A percentile compares a stretch with the other conserved stretches of the same genome.
Conservation (phyloP, 192 early-diverging fungal genomes). For the Backusella parvicylindrica region DNA sequence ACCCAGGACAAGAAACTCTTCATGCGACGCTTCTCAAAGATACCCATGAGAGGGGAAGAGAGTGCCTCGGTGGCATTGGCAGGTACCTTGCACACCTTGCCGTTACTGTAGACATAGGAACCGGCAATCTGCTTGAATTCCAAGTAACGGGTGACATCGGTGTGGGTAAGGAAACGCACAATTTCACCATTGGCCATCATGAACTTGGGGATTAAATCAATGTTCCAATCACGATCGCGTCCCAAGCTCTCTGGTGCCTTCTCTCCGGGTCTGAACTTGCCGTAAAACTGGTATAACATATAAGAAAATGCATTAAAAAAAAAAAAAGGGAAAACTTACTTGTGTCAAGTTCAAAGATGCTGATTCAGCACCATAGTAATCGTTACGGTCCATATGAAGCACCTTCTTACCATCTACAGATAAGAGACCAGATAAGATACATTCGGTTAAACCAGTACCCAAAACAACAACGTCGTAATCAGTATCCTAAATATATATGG, state of each 20-base stretch:
- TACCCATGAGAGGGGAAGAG: constrained; percentile 80
- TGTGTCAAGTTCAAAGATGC: constrained; percentile 95
- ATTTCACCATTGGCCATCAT: constrained; percentile 99
- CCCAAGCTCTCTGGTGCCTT: constrained; percentile 51
- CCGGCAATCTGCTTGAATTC: constrained; percentile 98
- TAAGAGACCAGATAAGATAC: constrained; percentile 81
- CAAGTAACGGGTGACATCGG: constrained; percentile 95
- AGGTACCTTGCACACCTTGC: constrained; percentile 92
- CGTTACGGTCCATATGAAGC: constrained; percentile 91
- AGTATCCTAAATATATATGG: constrained; percentile 59
- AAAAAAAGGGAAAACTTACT: constrained; percentile 42
- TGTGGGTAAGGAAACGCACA: constrained; percentile 94
- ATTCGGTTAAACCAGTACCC: constrained; percentile 88
- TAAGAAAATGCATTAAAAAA: neutral
- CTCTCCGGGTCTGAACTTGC: constrained; percentile 62
- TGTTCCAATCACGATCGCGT: constrained; percentile 87
- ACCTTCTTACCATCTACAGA: constrained; percentile 90
- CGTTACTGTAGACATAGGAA: constrained; percentile 89
- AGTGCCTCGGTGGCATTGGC: constrained; percentile 85
- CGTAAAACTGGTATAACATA: constrained; percentile 56
- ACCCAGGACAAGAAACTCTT: constrained; percentile 96
- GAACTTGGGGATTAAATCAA: constrained; percentile 99
- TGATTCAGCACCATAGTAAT: constrained; percentile 97
- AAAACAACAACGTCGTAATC: constrained; percentile 86
- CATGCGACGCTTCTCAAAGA: constrained; percentile 91